phyloP scores from a whole-genome alignment of 306 rosid genomes.

The Cucurbita moschata region DNA sequence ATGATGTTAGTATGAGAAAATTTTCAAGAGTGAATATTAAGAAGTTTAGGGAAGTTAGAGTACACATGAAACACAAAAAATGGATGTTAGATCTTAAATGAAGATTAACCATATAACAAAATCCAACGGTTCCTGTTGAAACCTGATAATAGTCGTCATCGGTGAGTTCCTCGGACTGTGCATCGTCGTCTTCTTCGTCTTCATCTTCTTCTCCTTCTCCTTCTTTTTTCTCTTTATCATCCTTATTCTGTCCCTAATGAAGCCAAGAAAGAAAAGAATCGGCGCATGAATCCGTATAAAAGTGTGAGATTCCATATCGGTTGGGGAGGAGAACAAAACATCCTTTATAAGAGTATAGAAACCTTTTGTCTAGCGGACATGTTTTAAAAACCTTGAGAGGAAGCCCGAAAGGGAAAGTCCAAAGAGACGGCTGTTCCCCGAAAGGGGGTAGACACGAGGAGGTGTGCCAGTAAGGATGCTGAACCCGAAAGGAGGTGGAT shows the following conservation, averaged over 20 bases:
- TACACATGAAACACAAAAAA: background rate
- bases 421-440: too few relatives aligned
- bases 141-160: slow-evolving; percentile 15
- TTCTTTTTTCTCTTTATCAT: slow-evolving; percentile 4
- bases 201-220: slow-evolving; percentile 7
- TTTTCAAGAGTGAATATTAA: background rate
- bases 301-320: too few relatives aligned
- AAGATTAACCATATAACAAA: background rate
- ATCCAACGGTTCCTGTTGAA: background rate
- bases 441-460: too few relatives aligned
- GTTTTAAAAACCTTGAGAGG: too few relatives aligned
- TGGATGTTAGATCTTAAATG: background rate
- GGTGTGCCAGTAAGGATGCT: too few relatives aligned
- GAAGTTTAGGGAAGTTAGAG: background rate
- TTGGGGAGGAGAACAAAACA: too few relatives aligned
- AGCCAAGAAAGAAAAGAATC: background rate
- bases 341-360: too few relatives aligned
- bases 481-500: too few relatives aligned
- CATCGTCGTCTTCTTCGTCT: background rate
- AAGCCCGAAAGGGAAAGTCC: too few relatives aligned
- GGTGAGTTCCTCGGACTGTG: background rate
- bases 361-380: too few relatives aligned
- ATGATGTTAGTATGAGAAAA: background rate
- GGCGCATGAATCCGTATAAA: background rate
- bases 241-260: background rate